Percentiles rank a stretch among this genome's conserved stretches.
These are phyloP conservation scores for Penstemon eatonii DNA, from an alignment of 257 asterid species.

Conservation along the genomic window DNA sequence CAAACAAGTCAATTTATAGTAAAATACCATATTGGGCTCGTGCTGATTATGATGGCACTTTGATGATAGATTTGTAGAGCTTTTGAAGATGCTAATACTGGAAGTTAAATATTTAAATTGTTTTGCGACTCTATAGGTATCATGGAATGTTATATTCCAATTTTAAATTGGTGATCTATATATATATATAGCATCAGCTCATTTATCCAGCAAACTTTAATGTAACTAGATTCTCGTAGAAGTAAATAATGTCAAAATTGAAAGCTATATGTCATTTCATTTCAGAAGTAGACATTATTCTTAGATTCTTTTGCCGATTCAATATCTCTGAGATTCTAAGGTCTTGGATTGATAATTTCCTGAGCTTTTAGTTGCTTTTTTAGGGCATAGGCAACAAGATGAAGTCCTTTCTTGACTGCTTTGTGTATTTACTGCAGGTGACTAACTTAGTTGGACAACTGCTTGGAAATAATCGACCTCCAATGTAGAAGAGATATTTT, in stretches of 20 bases:
- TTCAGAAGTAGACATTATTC: background rate
- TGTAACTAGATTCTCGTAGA: too few relatives aligned
- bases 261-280: too few relatives aligned
- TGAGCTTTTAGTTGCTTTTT: background rate
- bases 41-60: background rate
- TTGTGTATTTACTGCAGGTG: constrained; percentile 57
- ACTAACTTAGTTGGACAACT: constrained; percentile 88
- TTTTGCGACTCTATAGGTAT: background rate
- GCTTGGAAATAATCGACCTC: constrained; percentile 70
- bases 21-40: background rate
- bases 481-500: constrained; percentile 48
- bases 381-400: background rate
- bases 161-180: too few relatives aligned
- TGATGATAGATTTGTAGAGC: background rate
- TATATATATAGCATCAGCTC: too few relatives aligned
- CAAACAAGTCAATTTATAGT: background rate
- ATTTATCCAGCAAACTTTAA: too few relatives aligned
- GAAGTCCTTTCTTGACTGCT: constrained; percentile 17
- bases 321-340: too few relatives aligned
- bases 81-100: too few relatives aligned
- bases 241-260: too few relatives aligned
- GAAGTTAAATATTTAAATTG: too few relatives aligned
- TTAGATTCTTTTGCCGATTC: background rate
- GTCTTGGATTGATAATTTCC: background rate
- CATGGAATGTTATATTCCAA: background rate